Base-by-base conservation (phyloP, 73 alveolate species). In the Paramecium tetraurelia region DNA sequence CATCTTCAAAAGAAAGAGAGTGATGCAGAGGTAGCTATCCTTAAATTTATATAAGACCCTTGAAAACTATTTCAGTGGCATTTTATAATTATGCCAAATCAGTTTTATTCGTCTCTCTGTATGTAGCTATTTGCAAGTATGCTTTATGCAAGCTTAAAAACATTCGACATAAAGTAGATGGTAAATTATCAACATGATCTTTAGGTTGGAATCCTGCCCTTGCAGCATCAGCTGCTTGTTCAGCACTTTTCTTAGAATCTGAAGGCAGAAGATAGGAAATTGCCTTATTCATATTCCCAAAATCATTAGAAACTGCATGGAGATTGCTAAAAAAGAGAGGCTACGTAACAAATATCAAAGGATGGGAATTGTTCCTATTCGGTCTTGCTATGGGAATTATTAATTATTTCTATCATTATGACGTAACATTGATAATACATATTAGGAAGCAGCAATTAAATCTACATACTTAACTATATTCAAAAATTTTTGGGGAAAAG, bases 311-410 rank as follows among this genome's bases (percentile, higher is more conserved):
- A 72, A 93, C 94, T 18, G 80, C 92, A 41, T 93, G 96, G 94
- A 93, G 90, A 33, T 58, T 89, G 41, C 35, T 93, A 85, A 93
- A 69, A 76, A 93, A 84, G 50, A 58, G 93, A 57, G 84, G 93
- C 27, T 46, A 35, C 22, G 92, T 86, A 16, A 16, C 63, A 43
- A 38, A 76, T 24, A 93, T 93, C n/a, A 53, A 53, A 53, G 85
- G 80, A 29, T 89, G 93, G 85, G 96, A 93, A 93, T 70, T 93
- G 21, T 38, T 93, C 18, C 33, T 93, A 12, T 86, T 93, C 14
- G 96, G 93, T 5, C 27, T 93, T 59, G 96, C 96, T 16, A 93
- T 93, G 96, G 96, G 94, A 36, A 71, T 86, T 9, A 48, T 93
- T 14, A 93, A 59, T 27, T 93, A 84, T 87, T 93, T 89, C 92